Evolutionary conservation across 2,329 filamentous ascomycete species (phyloP).

Genomic region (Exserohilum rostratum): DNA sequence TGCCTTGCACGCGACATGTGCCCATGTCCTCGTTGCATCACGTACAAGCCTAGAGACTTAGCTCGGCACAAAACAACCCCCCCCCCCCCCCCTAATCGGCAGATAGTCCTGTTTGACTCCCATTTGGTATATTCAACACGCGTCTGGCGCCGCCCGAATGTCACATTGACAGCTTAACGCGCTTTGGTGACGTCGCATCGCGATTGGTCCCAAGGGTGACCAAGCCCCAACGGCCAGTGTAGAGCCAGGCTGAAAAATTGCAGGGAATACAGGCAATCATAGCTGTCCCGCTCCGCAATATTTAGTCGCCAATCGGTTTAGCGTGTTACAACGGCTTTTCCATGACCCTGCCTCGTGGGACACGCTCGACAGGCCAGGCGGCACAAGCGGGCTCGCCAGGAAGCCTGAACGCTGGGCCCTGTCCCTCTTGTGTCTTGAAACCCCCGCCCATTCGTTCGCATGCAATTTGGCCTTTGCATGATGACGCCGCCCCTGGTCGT

Average conservation of each 20-base stretch:
- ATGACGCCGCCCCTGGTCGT: constrained; percentile 18
- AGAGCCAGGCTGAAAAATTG: neutral
- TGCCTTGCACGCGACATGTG: neutral
- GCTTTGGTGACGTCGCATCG: neutral
- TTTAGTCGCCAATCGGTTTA: constrained; percentile 12
- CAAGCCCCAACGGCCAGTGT: neutral
- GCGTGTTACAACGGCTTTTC: constrained; percentile 28
- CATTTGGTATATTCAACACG: too few relatives aligned
- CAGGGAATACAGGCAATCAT: constrained; percentile 2
- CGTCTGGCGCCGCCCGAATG: too few relatives aligned
- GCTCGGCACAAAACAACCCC: neutral
- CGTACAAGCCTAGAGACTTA: neutral
- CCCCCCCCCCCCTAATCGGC: neutral
- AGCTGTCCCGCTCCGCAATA: constrained; percentile 6
- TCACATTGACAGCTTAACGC: neutral
- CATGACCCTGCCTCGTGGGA: constrained; percentile 18
- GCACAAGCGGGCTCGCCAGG: constrained; percentile 4
- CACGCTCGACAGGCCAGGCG: constrained; percentile 12
- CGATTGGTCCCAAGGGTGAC: neutral
- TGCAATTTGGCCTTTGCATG: constrained; percentile 13
- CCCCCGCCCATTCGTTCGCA: constrained; percentile 19
- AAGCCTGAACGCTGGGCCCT: constrained; percentile 1
- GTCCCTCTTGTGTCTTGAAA: constrained; percentile 6
- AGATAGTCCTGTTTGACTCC: neutral
- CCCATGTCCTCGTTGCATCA: neutral